Conservation (phyloP, 2,329 filamentous ascomycete genomes). For the Aspergillus sp. region DNA sequence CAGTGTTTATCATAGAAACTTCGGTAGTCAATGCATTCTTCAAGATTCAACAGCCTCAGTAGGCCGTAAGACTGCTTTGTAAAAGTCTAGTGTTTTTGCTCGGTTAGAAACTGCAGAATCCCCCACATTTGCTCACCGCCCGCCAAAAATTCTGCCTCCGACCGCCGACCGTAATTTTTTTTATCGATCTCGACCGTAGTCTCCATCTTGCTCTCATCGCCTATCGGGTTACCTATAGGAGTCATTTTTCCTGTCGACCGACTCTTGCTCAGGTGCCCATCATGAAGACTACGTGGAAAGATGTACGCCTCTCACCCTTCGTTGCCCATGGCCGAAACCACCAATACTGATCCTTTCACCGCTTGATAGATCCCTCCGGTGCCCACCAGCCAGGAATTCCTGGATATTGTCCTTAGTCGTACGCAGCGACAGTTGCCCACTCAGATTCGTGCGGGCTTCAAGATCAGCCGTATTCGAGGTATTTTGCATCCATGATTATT, state of each 20-base stretch:
- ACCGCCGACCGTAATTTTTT: conserved; percentile 13
- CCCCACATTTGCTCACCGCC: conserved; percentile 15
- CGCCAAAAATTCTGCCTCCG: conserved; percentile 14
- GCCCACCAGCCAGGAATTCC: conserved; percentile 89
- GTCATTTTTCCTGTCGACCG: conserved; percentile 19
- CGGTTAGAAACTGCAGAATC: conserved; percentile 13
- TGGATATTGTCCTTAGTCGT: conserved; percentile 93
- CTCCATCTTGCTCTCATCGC: conserved; percentile 17
- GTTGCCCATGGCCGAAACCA: neutral
- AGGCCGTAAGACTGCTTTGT: neutral
- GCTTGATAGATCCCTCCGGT: conserved; percentile 70
- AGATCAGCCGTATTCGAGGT: conserved; percentile 86
- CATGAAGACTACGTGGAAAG: conserved; percentile 64
- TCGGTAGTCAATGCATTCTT: conserved; percentile 25
- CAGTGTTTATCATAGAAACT: conserved; percentile 24
- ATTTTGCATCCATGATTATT: conserved; percentile 14
- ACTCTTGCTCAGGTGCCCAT: conserved; percentile 32
- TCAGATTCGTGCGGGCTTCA: conserved; percentile 93
- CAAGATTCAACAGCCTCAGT: neutral
- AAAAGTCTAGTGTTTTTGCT: neutral
- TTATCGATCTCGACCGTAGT: conserved; percentile 2
- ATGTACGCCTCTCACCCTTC: conserved; percentile 31
- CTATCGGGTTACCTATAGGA: conserved; percentile 20
- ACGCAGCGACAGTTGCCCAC: conserved; percentile 92
- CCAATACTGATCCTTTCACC: conserved; percentile 32